Evolutionary conservation across 352 stramenopile genomes (phyloP).

Genomic region (Ophiocytium majus): DNA sequence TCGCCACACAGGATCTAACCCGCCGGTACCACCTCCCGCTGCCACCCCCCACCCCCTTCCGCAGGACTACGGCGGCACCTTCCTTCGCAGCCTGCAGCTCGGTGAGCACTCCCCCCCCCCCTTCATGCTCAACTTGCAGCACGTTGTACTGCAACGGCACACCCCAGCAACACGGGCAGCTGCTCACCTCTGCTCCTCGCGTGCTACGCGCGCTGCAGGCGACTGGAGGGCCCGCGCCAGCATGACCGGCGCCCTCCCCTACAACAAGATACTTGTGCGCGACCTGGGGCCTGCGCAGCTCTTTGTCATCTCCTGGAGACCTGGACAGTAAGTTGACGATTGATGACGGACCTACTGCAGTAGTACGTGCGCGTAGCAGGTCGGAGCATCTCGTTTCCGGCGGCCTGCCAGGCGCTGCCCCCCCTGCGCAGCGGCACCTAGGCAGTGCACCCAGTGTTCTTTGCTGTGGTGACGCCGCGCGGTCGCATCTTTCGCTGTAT

Average conservation of each 20-base stretch:
- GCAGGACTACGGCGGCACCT: conserved; percentile 7
- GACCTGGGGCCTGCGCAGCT: background rate
- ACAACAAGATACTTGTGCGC: conserved; percentile 21
- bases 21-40: too few species aligned
- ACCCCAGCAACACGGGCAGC: background rate
- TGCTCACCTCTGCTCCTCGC: background rate
- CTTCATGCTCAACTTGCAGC: background rate
- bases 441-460: too few species aligned
- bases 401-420: too few species aligned
- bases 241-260: background rate
- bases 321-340: too few species aligned
- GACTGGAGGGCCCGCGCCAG: background rate
- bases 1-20: too few species aligned
- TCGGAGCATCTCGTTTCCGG: too few species aligned
- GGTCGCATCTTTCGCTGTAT: too few species aligned
- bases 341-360: too few species aligned
- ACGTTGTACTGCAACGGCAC: background rate
- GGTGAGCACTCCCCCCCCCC: background rate
- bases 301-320: conserved; percentile 16
- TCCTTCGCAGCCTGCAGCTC: background rate
- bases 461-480: too few species aligned
- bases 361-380: too few species aligned
- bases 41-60: too few species aligned
- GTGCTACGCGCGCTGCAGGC: background rate
- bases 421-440: too few species aligned